Evolutionary conservation across 2,329 filamentous ascomycete species (phyloP).

Genomic region (Sclerotinia sclerotiorum): DNA sequence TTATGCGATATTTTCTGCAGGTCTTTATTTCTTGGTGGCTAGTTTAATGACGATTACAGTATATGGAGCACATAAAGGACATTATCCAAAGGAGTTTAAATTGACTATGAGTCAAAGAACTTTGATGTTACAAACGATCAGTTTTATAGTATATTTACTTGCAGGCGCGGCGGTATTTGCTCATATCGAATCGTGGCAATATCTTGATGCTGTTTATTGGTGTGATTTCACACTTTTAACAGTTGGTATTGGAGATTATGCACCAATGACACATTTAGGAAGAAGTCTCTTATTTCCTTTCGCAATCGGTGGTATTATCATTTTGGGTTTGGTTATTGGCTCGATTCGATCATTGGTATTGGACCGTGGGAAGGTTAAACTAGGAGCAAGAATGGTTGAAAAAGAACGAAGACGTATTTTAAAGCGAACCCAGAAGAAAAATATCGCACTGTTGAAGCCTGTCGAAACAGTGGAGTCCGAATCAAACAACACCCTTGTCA

Average conservation of each 20-base stretch:
- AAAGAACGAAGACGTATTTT: constrained; percentile 55
- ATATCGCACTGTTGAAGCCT: constrained; percentile 52
- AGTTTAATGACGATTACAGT: constrained; percentile 78
- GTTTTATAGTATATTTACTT: constrained; percentile 78
- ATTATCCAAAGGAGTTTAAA: constrained; percentile 76
- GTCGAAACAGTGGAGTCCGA: constrained; percentile 23
- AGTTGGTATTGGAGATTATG: constrained; percentile 60
- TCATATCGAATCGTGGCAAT: constrained; percentile 70
- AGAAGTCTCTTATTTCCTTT: constrained; percentile 79
- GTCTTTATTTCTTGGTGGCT: constrained; percentile 75
- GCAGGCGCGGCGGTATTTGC: constrained; percentile 76
- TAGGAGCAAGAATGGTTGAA: constrained; percentile 59
- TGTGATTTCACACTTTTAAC: constrained; percentile 70
- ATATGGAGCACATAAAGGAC: constrained; percentile 65
- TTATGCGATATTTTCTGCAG: constrained; percentile 77
- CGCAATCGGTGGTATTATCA: constrained; percentile 79
- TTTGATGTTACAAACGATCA: constrained; percentile 85
- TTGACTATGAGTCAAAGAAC: constrained; percentile 81
- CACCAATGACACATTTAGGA: constrained; percentile 52
- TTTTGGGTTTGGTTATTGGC: constrained; percentile 78
- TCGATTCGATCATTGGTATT: constrained; percentile 69
- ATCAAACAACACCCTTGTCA: not conserved
- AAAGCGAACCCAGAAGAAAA: constrained; percentile 48
- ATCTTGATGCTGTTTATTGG: constrained; percentile 77
- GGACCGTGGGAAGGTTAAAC: constrained; percentile 54